Base-by-base conservation (phyloP, 495 filamentous ascomycete genomes). In the Aspergillus nidulans region DNA sequence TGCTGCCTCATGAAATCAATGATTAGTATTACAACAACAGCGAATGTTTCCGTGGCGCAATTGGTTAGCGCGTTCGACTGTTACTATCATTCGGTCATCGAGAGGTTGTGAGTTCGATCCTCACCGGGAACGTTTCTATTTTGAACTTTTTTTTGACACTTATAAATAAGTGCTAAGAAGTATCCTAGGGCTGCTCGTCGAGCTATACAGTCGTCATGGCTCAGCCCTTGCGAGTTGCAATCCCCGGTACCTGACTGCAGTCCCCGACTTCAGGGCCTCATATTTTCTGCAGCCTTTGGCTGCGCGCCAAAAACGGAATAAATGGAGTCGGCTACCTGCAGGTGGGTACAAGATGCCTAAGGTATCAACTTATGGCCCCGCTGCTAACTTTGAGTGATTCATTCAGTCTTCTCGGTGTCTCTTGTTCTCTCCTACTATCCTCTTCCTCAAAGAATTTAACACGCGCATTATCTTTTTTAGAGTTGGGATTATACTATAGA, bases 341-440 rank as follows among this genome's bases (percentile, higher is more conserved):
- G n/a, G 15, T 24, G 18, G 19, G 16, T 23, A 2, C 20, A 4
- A 15, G 0, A 12, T 25, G 32, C 47, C 28, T 49, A 16, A 49
- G 47, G 47, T 32, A 23, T 6, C 32, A 15, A 7, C 19, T 2
- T 16, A 7, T 13, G 30, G 32, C 47, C 47, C 47, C 47, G 47
- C 46, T 16, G 28, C 32, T 20, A 49, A 36, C 21, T 24, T 25
- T 10, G 18, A 21, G 16, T 21, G 19, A 49, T 49, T 49, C 45
- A 49, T 36, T 49, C 32, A 49, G 36, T 49, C 47, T 32, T n/a
- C 30, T 32, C 30, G 28, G 16, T 49, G 46, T 36, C 21, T 38
- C 26, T 32, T 48, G 5, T n/a, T n/a, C n/a, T 16, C n/a, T 12
- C 18, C 23, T 19, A 13, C 19, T 23, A 15, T 38, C 24, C 45